Base-by-base conservation (phyloP, 345 rosid species). In the Heritiera fomes region DNA sequence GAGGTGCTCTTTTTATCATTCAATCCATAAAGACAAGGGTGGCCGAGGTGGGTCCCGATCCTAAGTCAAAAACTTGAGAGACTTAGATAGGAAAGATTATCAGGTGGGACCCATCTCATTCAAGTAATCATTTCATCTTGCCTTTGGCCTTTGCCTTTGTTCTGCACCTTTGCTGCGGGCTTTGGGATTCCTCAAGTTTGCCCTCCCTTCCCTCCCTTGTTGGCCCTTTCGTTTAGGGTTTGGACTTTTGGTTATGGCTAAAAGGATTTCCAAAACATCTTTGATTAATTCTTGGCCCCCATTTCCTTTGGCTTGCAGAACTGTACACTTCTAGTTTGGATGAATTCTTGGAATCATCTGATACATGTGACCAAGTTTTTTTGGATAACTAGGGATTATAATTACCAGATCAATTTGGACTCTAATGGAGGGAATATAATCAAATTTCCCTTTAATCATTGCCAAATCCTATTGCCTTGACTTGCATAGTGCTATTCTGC, bases 1-100 rank as follows among this genome's bases (percentile, higher is more conserved):
- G 99, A 93, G 99, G 89, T 95, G 97, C 96, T 87, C 94, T 87
- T 91, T 90, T 87, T 89, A 90, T 95, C 94, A 92, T 93, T 92
- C 97, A 91, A 90, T 93, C 93, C 92, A 88, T 88, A 93, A 93
- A 93, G 99, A 93, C 97, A 89, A 82, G 86, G 97, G 93, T 85
- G 94, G 92, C 86, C 92, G 82, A 83, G 76, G 78, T 84, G 92
- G 97, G 87, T 3, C 91, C 95, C 89, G 83, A 77, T 83, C 91
- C 89, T 85, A 85, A 87, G 87, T 90, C 88, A 87, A 86, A 86
- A 86, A 88, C 71, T 82, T 81, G 81, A 58, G 85, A 69, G 83
- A 80, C 73, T 72, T 78, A 45, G 83, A 87, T 79, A 84, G 85
- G 88, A 85, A 87, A 87, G 75, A 77, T 84, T 82, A 81, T 76